phyloP scores from a whole-genome alignment of 768 basidiomycete species.

The Termitomyces sp. region DNA sequence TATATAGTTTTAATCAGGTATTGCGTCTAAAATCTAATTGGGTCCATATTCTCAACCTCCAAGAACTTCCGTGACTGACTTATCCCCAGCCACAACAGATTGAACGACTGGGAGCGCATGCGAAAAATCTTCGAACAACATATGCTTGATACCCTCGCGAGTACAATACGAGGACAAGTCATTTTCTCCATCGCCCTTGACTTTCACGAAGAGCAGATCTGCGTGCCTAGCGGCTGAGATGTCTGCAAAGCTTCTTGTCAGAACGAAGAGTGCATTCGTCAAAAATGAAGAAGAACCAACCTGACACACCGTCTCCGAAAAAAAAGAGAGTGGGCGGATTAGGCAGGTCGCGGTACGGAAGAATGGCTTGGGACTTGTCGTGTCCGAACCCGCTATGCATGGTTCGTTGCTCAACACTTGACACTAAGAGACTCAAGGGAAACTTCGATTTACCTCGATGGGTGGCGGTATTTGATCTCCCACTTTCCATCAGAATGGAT shows the following conservation, averaged over 20 bases:
- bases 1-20: not conserved
- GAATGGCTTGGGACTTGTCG: constrained; percentile 93
- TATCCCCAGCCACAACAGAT: constrained; percentile 67
- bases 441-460: constrained; percentile 53
- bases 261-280: not conserved
- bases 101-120: constrained; percentile 56
- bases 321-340: constrained; percentile 85
- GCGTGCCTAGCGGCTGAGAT: constrained; percentile 91
- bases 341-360: constrained; percentile 75
- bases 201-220: constrained; percentile 93
- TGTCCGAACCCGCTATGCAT: constrained; percentile 78
- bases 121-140: constrained; percentile 71
- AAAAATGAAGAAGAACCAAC: constrained; percentile 21
- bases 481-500: constrained; percentile 57
- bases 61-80: constrained; percentile 48
- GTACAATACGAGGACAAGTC: constrained; percentile 84
- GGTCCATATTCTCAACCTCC: not conserved
- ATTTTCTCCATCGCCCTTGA: constrained; percentile 71
- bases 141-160: constrained; percentile 71
- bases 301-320: constrained; percentile 97
- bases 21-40: not conserved
- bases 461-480: constrained; percentile 85
- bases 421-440: not conserved
- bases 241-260: constrained; percentile 39
- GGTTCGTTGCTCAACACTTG: not conserved